phyloP scores from a whole-genome alignment of 2,329 filamentous ascomycete genomes.

The Pseudopyrenochaeta lycopersici region DNA sequence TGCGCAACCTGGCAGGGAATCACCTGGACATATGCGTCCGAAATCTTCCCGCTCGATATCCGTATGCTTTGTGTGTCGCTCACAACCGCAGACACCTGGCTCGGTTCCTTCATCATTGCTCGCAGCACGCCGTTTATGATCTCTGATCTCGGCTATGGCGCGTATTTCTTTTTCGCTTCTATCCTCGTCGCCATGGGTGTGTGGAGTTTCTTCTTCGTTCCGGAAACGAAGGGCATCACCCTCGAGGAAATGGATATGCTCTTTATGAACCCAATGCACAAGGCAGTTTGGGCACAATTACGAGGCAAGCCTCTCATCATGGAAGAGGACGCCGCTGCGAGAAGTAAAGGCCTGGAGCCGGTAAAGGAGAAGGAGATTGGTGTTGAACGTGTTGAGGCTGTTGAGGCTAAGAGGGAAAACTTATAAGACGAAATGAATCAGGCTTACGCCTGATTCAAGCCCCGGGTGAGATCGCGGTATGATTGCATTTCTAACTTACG shows the following conservation, averaged over 20 bases:
- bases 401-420: conserved; percentile 10
- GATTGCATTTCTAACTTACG: too few species aligned
- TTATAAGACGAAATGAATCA: neutral
- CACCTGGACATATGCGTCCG: conserved; percentile 57
- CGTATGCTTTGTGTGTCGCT: conserved; percentile 52
- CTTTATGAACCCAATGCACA: conserved; percentile 38
- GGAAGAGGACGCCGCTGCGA: conserved; percentile 21
- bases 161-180: conserved; percentile 51
- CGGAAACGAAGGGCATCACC: conserved; percentile 42
- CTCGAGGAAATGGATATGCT: conserved; percentile 44
- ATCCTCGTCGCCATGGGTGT: conserved; percentile 40
- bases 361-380: conserved; percentile 26
- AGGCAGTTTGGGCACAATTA: conserved; percentile 43
- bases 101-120: conserved; percentile 52
- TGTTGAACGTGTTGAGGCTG: conserved; percentile 28
- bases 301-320: conserved; percentile 28
- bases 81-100: conserved; percentile 51
- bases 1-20: conserved; percentile 56
- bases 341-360: conserved; percentile 23
- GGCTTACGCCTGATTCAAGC: neutral
- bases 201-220: conserved; percentile 45
- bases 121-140: conserved; percentile 52
- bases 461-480: too few species aligned
- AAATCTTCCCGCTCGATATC: conserved; percentile 58
- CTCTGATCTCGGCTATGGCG: conserved; percentile 47